Conservation (phyloP, 2,329 filamentous ascomycete species). For the Nemania bipapillata region DNA sequence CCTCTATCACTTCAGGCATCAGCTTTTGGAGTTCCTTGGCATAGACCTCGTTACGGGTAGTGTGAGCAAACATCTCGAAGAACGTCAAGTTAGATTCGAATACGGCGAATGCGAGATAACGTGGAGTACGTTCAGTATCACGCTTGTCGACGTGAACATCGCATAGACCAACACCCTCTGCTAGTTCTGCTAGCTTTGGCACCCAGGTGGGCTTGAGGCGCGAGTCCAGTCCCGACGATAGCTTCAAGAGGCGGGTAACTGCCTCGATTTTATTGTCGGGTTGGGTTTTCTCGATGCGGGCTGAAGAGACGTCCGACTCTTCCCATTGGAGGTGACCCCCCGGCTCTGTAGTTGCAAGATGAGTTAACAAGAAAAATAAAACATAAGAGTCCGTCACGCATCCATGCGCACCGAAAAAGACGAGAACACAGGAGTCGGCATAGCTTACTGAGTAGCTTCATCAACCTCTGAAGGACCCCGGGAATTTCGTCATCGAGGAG, state of each 20-base stretch:
- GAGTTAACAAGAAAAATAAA: background rate
- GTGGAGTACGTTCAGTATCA: conserved; percentile 10
- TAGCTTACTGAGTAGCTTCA: conserved; percentile 38
- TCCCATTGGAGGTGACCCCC: conserved; percentile 43
- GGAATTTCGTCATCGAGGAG: conserved; percentile 36
- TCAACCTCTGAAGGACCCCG: conserved; percentile 29
- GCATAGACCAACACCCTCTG: conserved; percentile 12
- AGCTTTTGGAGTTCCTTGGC: conserved; percentile 26
- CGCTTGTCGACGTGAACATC: conserved; percentile 28
- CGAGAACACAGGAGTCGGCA: background rate
- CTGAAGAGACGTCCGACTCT: conserved; percentile 22
- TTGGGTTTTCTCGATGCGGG: conserved; percentile 17
- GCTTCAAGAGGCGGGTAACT: conserved; percentile 2
- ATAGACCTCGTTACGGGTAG: conserved; percentile 28
- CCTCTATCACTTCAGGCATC: conserved; percentile 28
- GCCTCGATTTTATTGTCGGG: conserved; percentile 8
- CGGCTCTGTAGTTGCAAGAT: conserved; percentile 27
- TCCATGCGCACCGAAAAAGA: background rate
- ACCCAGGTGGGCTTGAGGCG: conserved; percentile 33
- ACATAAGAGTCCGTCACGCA: background rate
- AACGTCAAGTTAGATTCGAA: conserved; percentile 34
- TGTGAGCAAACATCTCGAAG: conserved; percentile 38
- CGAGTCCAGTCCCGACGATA: conserved; percentile 24
- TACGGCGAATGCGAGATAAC: conserved; percentile 28
- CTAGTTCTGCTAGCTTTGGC: conserved; percentile 13